Percentiles rank a stretch among this genome's conserved stretches.
These are phyloP conservation scores for Prunus padus DNA, from an alignment of 306 rosid genomes.

Conservation along the genomic window DNA sequence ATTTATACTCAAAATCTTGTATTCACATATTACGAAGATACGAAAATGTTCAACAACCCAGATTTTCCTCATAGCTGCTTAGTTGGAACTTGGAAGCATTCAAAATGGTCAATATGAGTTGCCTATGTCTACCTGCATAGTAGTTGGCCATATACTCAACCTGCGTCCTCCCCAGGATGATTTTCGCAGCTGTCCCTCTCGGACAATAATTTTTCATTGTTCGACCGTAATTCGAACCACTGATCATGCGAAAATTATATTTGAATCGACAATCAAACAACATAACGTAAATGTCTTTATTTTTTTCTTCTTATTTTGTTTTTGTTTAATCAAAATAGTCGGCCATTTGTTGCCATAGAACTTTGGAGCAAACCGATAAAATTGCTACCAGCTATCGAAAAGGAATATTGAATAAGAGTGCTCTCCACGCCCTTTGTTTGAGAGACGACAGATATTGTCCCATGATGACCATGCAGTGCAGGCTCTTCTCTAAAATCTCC, in stretches of 20 bases:
- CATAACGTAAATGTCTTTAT: not conserved
- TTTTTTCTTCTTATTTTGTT: too few relatives aligned
- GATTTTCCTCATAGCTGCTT: not conserved
- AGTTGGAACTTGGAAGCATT: not conserved
- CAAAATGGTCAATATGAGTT: slow-evolving; percentile 32
- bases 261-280: not conserved
- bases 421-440: slow-evolving; percentile 37
- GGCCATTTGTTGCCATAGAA: not conserved
- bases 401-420: slow-evolving; percentile 25
- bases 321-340: not conserved
- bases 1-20: too few relatives aligned
- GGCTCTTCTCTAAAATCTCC: slow-evolving; percentile 4
- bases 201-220: not conserved
- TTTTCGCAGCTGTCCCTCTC: too few relatives aligned
- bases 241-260: too few relatives aligned
- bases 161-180: too few relatives aligned
- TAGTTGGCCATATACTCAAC: slow-evolving; percentile 38
- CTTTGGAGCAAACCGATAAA: too few relatives aligned
- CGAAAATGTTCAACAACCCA: too few relatives aligned
- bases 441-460: not conserved
- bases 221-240: not conserved
- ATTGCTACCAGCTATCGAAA: not conserved
- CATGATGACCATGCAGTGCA: not conserved
- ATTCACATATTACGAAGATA: too few relatives aligned
- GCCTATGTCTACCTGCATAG: slow-evolving; percentile 30